phyloP scores from a whole-genome alignment of 1,139 yeast genomes.

The Taphrina communis region DNA sequence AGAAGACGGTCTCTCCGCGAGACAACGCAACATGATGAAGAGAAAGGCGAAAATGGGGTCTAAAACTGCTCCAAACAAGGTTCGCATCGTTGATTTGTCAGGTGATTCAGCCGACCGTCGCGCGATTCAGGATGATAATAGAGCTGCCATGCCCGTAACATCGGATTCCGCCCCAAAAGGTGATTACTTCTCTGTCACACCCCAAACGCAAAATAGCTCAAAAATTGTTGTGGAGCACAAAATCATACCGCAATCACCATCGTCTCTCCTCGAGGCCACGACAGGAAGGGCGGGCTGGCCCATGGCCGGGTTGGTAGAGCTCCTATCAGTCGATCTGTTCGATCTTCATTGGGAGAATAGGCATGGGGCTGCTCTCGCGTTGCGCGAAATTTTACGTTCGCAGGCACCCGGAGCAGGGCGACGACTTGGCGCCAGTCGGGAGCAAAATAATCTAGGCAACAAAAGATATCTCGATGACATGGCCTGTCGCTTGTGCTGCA shows the following conservation, averaged over 20 bases:
- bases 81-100: slow-evolving; percentile 71
- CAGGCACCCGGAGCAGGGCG: slow-evolving; percentile 92
- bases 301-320: slow-evolving; percentile 93
- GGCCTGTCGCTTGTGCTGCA: slow-evolving; percentile 80
- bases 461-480: slow-evolving; percentile 80
- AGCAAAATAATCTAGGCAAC: slow-evolving; percentile 71
- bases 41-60: slow-evolving; percentile 86
- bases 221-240: slow-evolving; percentile 84
- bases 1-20: slow-evolving; percentile 56
- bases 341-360: slow-evolving; percentile 92
- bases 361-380: slow-evolving; percentile 94
- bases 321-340: slow-evolving; percentile 77
- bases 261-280: slow-evolving; percentile 62
- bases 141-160: background rate
- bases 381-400: slow-evolving; percentile 80
- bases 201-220: slow-evolving; percentile 73
- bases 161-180: background rate
- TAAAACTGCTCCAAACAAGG: slow-evolving; percentile 58
- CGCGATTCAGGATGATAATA: slow-evolving; percentile 10
- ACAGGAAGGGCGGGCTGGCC: slow-evolving; percentile 88
- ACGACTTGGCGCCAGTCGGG: slow-evolving; percentile 64
- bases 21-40: slow-evolving; percentile 91
- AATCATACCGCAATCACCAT: slow-evolving; percentile 69
- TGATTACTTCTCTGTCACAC: slow-evolving; percentile 62
- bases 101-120: slow-evolving; percentile 63